Conservation (phyloP, 1,139 yeast species). For the Blastobotrys proliferans region DNA sequence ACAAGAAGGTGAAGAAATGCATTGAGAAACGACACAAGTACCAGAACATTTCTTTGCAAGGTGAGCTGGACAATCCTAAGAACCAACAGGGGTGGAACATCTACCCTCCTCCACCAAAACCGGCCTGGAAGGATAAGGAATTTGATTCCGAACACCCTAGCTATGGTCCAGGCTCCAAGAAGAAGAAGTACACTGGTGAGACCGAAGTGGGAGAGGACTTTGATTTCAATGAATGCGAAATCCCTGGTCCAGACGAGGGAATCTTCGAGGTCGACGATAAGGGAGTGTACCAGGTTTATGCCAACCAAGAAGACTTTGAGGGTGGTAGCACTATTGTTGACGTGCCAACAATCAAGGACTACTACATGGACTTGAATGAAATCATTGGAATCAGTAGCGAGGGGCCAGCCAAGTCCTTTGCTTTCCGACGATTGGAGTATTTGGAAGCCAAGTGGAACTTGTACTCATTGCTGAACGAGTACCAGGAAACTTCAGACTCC, state of each 20-base stretch:
- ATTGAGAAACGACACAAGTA: slow-evolving; percentile 75
- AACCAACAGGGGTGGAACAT: slow-evolving; percentile 67
- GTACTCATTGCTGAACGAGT: slow-evolving; percentile 81
- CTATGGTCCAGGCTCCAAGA: slow-evolving; percentile 13
- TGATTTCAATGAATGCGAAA: slow-evolving; percentile 52
- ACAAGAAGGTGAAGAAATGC: slow-evolving; percentile 65
- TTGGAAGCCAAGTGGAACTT: slow-evolving; percentile 96
- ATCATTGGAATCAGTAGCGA: slow-evolving; percentile 74
- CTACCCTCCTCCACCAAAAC: slow-evolving; percentile 92
- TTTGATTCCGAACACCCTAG: slow-evolving; percentile 34
- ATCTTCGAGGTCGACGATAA: slow-evolving; percentile 52
- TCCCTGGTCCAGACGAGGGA: slow-evolving; percentile 59
- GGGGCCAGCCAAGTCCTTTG: slow-evolving; percentile 97
- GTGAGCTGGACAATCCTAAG: slow-evolving; percentile 77
- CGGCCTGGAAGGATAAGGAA: slow-evolving; percentile 77
- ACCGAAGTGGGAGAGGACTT: slow-evolving; percentile 49
- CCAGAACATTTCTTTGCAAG: slow-evolving; percentile 65
- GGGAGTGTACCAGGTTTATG: slow-evolving; percentile 66
- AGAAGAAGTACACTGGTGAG: slow-evolving; percentile 16
- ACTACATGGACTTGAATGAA: slow-evolving; percentile 73
- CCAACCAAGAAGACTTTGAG: slow-evolving; percentile 32
- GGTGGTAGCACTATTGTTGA: slow-evolving; percentile 43
- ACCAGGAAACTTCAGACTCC: slow-evolving; percentile 85
- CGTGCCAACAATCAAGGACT: slow-evolving; percentile 79
- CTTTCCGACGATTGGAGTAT: slow-evolving; percentile 87